phyloP scores from a whole-genome alignment of 257 asterid species.

The Anisodus tanguticus region DNA sequence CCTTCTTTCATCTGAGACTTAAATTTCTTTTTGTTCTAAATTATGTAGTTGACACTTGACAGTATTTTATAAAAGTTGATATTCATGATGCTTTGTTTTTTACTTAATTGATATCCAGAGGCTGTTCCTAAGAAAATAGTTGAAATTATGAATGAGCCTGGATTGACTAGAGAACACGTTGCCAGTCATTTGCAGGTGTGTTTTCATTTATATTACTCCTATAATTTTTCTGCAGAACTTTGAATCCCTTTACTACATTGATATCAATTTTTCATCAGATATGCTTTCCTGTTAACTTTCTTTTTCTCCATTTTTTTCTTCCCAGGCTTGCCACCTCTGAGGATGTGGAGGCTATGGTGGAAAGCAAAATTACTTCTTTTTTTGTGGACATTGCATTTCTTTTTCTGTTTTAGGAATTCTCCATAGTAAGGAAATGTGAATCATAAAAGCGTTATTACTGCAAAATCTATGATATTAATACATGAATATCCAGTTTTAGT shows the following conservation, averaged over 20 bases:
- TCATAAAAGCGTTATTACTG: not conserved
- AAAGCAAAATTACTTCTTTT: no score
- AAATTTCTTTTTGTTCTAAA: not conserved
- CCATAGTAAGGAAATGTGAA: not conserved
- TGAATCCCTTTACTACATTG: not conserved
- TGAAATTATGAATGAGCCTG: constrained; percentile 66
- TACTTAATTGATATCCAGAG: constrained; percentile 38
- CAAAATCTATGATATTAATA: constrained; percentile 43
- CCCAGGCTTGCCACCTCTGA: not conserved
- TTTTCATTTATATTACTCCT: constrained; percentile 8
- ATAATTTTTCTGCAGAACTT: not conserved
- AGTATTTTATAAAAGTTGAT: not conserved
- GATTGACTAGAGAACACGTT: constrained; percentile 72
- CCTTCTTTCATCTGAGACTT: not conserved
- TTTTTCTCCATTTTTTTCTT: not conserved
- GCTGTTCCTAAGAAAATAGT: constrained; percentile 78
- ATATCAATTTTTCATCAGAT: not conserved
- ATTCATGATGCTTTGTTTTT: not conserved
- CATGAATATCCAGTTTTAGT: constrained; percentile 37
- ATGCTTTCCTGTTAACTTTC: not conserved
- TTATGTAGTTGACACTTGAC: constrained; percentile 8
- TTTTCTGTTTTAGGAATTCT: not conserved
- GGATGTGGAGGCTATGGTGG: not conserved
- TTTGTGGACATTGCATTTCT: not conserved
- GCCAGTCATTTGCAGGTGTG: constrained; percentile 89